These are phyloP conservation scores for Phytophthora boehmeriae DNA, from an alignment of 352 stramenopile genomes.

Conservation along the genomic window DNA sequence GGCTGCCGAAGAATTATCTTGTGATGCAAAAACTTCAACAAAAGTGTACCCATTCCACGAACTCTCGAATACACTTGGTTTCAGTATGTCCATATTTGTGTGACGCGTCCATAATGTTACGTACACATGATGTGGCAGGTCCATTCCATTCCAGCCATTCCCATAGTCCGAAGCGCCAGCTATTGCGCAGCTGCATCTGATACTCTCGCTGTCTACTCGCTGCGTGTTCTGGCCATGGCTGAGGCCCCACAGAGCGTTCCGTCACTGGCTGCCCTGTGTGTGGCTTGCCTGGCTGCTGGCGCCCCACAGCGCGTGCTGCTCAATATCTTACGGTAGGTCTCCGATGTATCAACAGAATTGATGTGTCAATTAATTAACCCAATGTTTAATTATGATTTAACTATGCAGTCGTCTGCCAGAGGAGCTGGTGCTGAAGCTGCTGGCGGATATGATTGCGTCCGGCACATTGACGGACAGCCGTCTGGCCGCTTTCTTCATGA, in stretches of 20 bases:
- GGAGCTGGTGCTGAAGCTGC: slow-evolving; percentile 78
- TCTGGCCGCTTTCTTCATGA: slow-evolving; percentile 81
- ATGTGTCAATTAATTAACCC: no score
- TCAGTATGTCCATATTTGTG: neutral
- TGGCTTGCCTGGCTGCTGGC: slow-evolving; percentile 57
- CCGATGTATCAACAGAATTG: neutral
- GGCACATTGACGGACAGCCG: slow-evolving; percentile 86
- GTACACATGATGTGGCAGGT: no score
- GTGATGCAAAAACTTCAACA: slow-evolving; percentile 14
- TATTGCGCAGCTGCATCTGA: slow-evolving; percentile 3
- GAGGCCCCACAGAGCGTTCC: slow-evolving; percentile 35
- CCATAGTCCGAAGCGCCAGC: slow-evolving; percentile 16
- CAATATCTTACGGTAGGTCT: slow-evolving; percentile 61
- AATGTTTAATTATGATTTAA: slow-evolving; percentile 1
- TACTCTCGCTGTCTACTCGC: neutral
- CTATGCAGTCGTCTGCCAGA: slow-evolving; percentile 68
- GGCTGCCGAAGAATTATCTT: slow-evolving; percentile 31
- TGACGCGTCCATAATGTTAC: slow-evolving; percentile 1
- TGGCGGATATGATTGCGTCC: slow-evolving; percentile 72
- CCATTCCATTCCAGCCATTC: slow-evolving; percentile 25
- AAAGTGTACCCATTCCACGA: slow-evolving; percentile 14
- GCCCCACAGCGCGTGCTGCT: slow-evolving; percentile 64
- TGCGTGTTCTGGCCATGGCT: slow-evolving; percentile 12
- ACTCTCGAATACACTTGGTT: neutral
- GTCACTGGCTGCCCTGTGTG: slow-evolving; percentile 65